Conservation (phyloP, 805 yeast genomes). For the Candida peoriensis region DNA sequence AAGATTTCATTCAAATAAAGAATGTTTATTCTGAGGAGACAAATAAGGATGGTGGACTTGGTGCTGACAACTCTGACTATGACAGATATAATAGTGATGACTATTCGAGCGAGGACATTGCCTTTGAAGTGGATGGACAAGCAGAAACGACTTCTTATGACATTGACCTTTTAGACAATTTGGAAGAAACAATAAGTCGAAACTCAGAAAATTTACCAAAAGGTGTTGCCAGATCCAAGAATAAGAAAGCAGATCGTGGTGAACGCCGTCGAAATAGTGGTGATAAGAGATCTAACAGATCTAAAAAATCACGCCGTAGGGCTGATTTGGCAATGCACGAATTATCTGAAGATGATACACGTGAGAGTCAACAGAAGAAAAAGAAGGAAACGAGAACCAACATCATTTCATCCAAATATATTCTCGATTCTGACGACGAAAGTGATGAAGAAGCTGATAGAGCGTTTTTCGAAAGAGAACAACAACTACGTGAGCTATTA, state of each 20-base stretch:
- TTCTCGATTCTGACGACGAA: constrained; percentile 60
- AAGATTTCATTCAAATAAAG: constrained; percentile 25
- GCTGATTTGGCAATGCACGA: constrained; percentile 25
- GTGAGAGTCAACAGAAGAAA: background rate
- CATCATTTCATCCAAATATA: constrained; percentile 45
- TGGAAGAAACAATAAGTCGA: constrained; percentile 14
- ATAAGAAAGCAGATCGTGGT: constrained; percentile 6
- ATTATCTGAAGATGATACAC: constrained; percentile 28
- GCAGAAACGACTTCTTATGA: constrained; percentile 11
- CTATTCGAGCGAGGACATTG: constrained; percentile 32
- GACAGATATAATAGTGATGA: constrained; percentile 36
- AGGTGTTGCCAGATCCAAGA: constrained; percentile 22
- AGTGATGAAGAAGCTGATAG: constrained; percentile 50
- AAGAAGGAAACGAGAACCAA: constrained; percentile 1
- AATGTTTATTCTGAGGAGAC: constrained; percentile 29
- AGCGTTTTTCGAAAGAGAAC: constrained; percentile 53
- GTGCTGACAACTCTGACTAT: too few species aligned
- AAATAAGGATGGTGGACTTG: constrained; percentile 32
- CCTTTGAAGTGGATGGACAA: constrained; percentile 26
- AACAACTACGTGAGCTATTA: constrained; percentile 35
- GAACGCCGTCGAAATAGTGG: constrained; percentile 7
- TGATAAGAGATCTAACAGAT: constrained; percentile 5
- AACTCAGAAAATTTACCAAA: constrained; percentile 3
- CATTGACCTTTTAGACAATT: constrained; percentile 16
- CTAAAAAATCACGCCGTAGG: constrained; percentile 6